Base-by-base conservation (phyloP, 768 basidiomycete genomes). In the Gautieria morchelliformis region DNA sequence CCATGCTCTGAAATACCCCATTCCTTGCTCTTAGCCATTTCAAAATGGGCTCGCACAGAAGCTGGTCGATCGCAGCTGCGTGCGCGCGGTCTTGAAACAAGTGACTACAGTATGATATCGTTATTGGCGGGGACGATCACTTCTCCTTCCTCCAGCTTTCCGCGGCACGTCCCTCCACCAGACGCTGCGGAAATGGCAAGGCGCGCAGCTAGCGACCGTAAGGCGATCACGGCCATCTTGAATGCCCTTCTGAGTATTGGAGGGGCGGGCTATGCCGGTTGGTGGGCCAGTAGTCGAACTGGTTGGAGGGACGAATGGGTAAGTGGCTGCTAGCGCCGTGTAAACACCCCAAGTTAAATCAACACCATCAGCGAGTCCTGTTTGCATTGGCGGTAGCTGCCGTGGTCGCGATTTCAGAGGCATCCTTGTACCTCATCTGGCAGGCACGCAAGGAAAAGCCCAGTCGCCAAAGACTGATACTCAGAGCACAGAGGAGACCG, bases 291-390 rank as follows among this genome's bases (percentile, higher is more conserved):
- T 41, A 79, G 79, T 49, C 73, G 71, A 62, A 74, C 80, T 7
- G 76, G 79, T 1, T 84, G 86, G 85, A 78, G 69, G 57, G 71
- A 82, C 58, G 89, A 91, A 76, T 89, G 85, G 84, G 89, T 89
- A 65, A 56, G 87, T 70, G 5, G 12, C 12, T 48, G 53, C 44
- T 63, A 32, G 24, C 42, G 8, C 4, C 42, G 19, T n/a, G 20
- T n/a, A 5, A 44, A 44, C n/a, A n/a, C 5, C 19, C n/a, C 20
- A 6, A 14, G 19, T 5, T 49, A 7, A 20, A 15, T 17, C 22
- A 30, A 49, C 41, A 41, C 58, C 40, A 47, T 56, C 59, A 74
- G 73, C 69, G 80, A 67, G 79, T 82, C 3, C 72, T 91, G 15
- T 74, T 85, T 55, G 78, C 84, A 2, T 69, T 90, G 9, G 73